A percentile compares a stretch with the other conserved stretches of the same genome.
Evolutionary conservation across 306 rosid genomes (phyloP).

Genomic region (Casuarina cunninghamiana): DNA sequence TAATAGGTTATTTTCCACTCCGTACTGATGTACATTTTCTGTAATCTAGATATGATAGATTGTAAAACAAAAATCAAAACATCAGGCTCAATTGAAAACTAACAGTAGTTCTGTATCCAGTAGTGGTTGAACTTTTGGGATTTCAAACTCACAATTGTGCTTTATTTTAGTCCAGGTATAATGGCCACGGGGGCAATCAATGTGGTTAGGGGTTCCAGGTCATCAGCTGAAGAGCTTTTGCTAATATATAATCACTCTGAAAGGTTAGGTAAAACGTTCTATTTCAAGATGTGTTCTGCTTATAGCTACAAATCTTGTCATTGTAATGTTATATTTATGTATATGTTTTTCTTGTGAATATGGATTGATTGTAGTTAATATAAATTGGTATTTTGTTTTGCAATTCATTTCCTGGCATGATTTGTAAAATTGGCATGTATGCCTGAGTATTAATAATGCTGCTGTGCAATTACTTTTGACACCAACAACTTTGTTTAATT

Average conservation of each 20-base stretch:
- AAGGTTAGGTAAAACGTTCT: constrained; percentile 45
- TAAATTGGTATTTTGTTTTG: constrained; percentile 5
- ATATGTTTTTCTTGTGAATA: constrained; percentile 7
- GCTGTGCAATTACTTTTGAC: neutral
- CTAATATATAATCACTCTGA: constrained; percentile 88
- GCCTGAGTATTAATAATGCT: constrained; percentile 9
- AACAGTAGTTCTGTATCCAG: neutral
- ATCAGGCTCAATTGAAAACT: neutral
- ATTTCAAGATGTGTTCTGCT: constrained; percentile 1
- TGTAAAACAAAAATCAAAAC: neutral
- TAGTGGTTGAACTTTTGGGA: neutral
- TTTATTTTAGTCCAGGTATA: constrained; percentile 62
- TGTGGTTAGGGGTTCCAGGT: constrained; percentile 95
- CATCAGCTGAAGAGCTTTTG: constrained; percentile 75
- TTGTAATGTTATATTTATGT: neutral
- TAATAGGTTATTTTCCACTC: no score
- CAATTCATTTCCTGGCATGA: constrained; percentile 13
- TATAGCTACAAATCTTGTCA: neutral
- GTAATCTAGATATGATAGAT: neutral
- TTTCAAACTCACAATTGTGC: constrained; percentile 27
- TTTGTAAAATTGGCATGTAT: constrained; percentile 15
- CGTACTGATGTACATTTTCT: no score
- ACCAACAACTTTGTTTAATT: neutral
- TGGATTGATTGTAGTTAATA: constrained; percentile 5
- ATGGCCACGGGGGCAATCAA: constrained; percentile 93